phyloP scores from a whole-genome alignment of 805 yeast species.

The Ogataea ganodermae region DNA sequence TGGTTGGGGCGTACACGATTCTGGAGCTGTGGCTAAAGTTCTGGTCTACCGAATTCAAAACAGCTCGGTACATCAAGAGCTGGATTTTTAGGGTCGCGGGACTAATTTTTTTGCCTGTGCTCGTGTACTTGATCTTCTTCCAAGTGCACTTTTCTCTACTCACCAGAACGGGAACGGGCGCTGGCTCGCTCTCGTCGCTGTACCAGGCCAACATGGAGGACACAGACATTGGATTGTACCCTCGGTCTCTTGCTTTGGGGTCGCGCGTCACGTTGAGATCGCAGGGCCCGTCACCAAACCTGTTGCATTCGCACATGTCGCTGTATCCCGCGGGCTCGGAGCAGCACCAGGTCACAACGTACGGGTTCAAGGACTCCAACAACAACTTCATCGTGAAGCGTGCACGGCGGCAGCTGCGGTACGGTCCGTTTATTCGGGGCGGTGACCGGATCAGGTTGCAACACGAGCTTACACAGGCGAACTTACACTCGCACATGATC shows the following conservation, averaged over 20 bases:
- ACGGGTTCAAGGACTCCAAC: conserved; percentile 87
- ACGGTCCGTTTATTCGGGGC: conserved; percentile 44
- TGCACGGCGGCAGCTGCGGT: conserved; percentile 35
- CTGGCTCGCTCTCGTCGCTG: conserved; percentile 64
- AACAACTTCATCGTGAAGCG: conserved; percentile 63
- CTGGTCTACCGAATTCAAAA: conserved; percentile 61
- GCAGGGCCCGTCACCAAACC: conserved; percentile 70
- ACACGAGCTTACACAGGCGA: conserved; percentile 63
- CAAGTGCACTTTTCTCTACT: conserved; percentile 78
- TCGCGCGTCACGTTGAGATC: conserved; percentile 62
- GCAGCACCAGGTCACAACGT: conserved; percentile 95
- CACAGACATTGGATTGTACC: conserved; percentile 61
- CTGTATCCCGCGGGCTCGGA: conserved; percentile 87
- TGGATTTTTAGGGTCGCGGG: conserved; percentile 71
- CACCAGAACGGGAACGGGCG: conserved; percentile 82
- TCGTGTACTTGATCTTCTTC: conserved; percentile 72
- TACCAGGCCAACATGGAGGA: conserved; percentile 78
- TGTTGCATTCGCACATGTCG: conserved; percentile 86
- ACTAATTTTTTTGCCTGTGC: conserved; percentile 70
- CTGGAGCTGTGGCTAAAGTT: conserved; percentile 89
- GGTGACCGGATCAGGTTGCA: conserved; percentile 63
- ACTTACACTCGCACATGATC: conserved; percentile 71
- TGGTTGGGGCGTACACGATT: conserved; percentile 87
- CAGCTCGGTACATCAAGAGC: conserved; percentile 52
- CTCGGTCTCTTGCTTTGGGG: conserved; percentile 66